These are phyloP conservation scores for Citrullus mucosospermus DNA, from an alignment of 306 rosid genomes.

Conservation along the genomic window DNA sequence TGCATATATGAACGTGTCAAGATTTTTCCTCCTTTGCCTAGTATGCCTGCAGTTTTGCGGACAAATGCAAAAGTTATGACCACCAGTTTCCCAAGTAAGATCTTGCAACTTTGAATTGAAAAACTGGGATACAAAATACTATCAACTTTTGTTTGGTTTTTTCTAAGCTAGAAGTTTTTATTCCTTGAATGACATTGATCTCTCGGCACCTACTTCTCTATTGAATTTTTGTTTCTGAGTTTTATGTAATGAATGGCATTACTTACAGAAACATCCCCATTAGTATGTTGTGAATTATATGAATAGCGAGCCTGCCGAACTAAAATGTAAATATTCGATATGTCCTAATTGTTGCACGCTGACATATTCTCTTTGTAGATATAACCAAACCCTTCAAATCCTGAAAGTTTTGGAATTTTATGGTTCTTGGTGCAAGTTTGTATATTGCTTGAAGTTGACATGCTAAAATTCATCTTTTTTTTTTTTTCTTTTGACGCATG, in stretches of 20 bases:
- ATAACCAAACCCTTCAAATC: not conserved
- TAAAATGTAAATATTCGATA: not conserved
- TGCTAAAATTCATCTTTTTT: not conserved
- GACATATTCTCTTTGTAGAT: not conserved
- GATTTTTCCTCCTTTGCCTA: conserved; percentile 27
- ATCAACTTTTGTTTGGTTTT: not conserved
- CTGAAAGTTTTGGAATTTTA: not conserved
- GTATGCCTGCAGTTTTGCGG: conserved; percentile 31
- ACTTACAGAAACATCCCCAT: not conserved
- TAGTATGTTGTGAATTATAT: not conserved
- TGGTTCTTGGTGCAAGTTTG: not conserved
- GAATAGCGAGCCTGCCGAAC: not conserved
- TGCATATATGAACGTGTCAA: conserved; percentile 46
- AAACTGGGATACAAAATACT: not conserved
- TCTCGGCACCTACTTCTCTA: not conserved
- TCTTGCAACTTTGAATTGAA: not conserved
- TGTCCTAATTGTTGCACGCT: not conserved
- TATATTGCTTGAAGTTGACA: not conserved
- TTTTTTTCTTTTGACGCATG: not conserved
- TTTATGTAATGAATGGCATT: not conserved
- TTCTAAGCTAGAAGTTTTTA: not conserved
- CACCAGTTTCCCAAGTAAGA: conserved; percentile 29
- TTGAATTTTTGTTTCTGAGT: not conserved
- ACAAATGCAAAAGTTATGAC: conserved; percentile 35
- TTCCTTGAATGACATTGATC: not conserved